These are phyloP conservation scores for Patellifolia procumbens DNA, from an alignment of 179 eudicot species.

Conservation along the genomic window DNA sequence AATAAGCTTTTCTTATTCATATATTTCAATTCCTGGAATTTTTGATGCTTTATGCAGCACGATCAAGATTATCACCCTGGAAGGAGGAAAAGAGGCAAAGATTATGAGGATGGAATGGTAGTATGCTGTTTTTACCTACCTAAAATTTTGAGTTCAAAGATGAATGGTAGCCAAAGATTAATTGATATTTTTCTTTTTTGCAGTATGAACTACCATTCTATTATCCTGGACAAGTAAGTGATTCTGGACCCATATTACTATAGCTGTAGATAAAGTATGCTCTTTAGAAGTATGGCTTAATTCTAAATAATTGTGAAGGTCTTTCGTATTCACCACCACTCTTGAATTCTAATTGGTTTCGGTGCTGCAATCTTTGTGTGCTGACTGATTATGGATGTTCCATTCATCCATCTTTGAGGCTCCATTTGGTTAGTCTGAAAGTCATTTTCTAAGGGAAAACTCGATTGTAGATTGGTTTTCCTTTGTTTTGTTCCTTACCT, in stretches of 20 bases:
- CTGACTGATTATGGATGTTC: not conserved
- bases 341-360: not conserved
- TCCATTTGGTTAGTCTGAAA: too few relatives aligned
- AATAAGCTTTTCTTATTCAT: not conserved
- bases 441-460: too few relatives aligned
- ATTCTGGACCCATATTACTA: constrained; percentile 4
- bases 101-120: constrained; percentile 95
- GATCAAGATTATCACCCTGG: constrained; percentile 98
- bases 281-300: not conserved
- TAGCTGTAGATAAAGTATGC: not conserved
- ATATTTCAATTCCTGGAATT: constrained; percentile 17
- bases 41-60: constrained; percentile 45
- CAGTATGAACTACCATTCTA: constrained; percentile 98
- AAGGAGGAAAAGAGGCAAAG: constrained; percentile 96
- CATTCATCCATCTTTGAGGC: not conserved
- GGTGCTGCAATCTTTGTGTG: not conserved
- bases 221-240: constrained; percentile 96
- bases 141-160: constrained; percentile 9
- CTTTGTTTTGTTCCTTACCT: too few relatives aligned
- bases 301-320: not conserved
- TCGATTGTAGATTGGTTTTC: too few relatives aligned
- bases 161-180: constrained; percentile 6
- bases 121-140: constrained; percentile 15
- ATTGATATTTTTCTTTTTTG: constrained; percentile 38
- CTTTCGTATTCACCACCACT: not conserved